Percentiles rank a stretch among this genome's conserved stretches.
Conservation (phyloP, 202 grass and related monocot genomes). For the Carex sylvatica region DNA sequence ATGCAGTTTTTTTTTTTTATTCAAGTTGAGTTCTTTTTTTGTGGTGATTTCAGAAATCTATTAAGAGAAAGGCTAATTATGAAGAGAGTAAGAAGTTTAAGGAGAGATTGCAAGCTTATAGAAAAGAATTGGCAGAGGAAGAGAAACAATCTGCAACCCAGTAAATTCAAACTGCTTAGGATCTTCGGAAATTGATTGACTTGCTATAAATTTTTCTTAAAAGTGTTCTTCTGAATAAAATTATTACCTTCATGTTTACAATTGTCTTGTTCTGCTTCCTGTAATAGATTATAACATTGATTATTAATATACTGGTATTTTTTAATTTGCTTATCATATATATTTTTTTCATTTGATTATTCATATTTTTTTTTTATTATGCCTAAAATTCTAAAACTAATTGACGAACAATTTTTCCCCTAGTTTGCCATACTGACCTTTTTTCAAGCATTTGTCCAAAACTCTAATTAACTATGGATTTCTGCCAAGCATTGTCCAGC, state of each 20-base stretch:
- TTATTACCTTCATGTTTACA: constrained; percentile 2
- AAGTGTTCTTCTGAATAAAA: constrained; percentile 11
- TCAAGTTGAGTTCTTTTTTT: constrained; percentile 1
- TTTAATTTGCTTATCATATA: neutral
- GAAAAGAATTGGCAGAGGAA: constrained; percentile 64
- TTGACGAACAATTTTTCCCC: neutral
- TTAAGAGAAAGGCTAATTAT: constrained; percentile 84
- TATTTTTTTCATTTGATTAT: too few relatives aligned
- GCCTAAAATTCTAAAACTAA: neutral
- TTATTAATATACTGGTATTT: neutral
- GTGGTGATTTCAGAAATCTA: constrained; percentile 61
- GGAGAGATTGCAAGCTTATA: constrained; percentile 73
- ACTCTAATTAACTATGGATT: neutral
- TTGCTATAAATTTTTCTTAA: neutral
- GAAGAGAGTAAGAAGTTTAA: constrained; percentile 89
- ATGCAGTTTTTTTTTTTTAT: neutral
- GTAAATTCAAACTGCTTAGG: constrained; percentile 11
- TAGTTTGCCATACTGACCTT: neutral
- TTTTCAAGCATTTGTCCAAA: too few relatives aligned
- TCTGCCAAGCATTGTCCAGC: neutral
- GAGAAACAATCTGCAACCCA: constrained; percentile 29
- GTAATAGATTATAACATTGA: constrained; percentile 8
- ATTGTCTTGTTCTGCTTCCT: neutral
- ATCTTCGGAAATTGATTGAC: neutral
- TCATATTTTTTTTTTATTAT: neutral